Evolutionary conservation across 495 filamentous ascomycete genomes (phyloP).

Genomic region (Podospora conica): DNA sequence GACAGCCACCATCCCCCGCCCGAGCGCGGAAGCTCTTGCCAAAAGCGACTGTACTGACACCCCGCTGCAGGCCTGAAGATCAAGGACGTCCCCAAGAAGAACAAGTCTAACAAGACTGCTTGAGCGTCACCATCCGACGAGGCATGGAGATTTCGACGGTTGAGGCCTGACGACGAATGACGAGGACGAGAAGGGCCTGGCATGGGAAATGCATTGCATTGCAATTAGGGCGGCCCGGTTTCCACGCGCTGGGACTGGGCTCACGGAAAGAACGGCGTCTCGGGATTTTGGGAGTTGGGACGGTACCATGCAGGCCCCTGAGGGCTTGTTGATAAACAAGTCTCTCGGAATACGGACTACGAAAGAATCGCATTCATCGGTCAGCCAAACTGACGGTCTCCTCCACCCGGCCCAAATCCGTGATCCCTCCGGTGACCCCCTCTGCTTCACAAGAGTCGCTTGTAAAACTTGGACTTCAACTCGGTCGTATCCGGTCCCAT

Average conservation of each 20-base stretch:
- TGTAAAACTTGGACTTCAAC: slow-evolving; percentile 43
- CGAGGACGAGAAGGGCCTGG: neutral
- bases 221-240: slow-evolving; percentile 3
- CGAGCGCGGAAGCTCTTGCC: neutral
- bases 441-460: slow-evolving; percentile 22
- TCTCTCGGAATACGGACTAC: slow-evolving; percentile 4
- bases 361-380: slow-evolving; percentile 24
- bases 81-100: slow-evolving; percentile 46
- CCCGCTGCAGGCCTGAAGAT: slow-evolving; percentile 37
- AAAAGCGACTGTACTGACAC: slow-evolving; percentile 20
- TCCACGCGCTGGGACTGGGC: slow-evolving; percentile 1
- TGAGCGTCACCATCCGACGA: slow-evolving; percentile 10
- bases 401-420: neutral
- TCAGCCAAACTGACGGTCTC: slow-evolving; percentile 5
- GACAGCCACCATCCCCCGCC: slow-evolving; percentile 25
- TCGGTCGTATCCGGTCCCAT: too few relatives aligned
- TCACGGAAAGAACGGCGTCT: slow-evolving; percentile 12
- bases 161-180: neutral
- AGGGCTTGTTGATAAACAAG: slow-evolving; percentile 12
- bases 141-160: slow-evolving; percentile 8
- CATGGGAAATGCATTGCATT: slow-evolving; percentile 9
- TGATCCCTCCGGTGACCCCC: neutral
- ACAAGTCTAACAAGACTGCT: slow-evolving; percentile 37
- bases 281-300: slow-evolving; percentile 7
- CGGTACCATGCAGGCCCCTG: slow-evolving; percentile 2